A percentile compares a stretch with the other conserved stretches of the same genome.
phyloP scores from a whole-genome alignment of 495 filamentous ascomycete species.

The Neurospora terricola region DNA sequence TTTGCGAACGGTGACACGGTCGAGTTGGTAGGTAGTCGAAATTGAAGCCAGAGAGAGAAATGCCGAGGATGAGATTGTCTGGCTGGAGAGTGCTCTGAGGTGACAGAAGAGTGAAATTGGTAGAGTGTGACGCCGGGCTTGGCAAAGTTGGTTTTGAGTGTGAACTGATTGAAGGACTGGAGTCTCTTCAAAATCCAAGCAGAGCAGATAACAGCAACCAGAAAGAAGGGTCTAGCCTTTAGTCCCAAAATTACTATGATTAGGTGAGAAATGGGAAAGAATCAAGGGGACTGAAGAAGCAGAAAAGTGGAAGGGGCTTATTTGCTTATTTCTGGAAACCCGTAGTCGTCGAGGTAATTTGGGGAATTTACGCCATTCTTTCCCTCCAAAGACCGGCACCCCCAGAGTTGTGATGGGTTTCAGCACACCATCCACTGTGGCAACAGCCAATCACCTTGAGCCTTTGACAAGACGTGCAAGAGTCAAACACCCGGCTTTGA shows the following conservation, averaged over 20 bases:
- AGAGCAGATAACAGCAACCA: neutral
- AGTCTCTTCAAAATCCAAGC: too few relatives aligned
- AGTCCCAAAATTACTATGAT: neutral
- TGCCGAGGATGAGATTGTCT: neutral
- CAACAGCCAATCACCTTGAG: neutral
- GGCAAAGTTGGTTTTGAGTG: neutral
- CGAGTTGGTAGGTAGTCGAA: neutral
- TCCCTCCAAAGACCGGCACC: too few relatives aligned
- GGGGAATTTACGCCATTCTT: neutral
- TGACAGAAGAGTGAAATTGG: neutral
- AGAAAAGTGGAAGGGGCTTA: neutral
- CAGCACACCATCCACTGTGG: neutral
- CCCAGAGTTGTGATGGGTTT: neutral
- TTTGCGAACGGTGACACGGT: neutral
- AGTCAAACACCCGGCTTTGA: neutral
- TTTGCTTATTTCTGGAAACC: neutral
- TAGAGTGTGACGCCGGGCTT: neutral
- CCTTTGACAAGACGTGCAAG: neutral
- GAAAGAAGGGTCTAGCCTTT: neutral
- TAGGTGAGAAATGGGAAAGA: neutral
- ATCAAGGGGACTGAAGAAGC: too few relatives aligned
- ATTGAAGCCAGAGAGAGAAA: neutral
- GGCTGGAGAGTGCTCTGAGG: too few relatives aligned
- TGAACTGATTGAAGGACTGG: neutral
- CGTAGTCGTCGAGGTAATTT: neutral